phyloP scores from a whole-genome alignment of 805 yeast species.

The Maudiozyma serrabonitensis region DNA sequence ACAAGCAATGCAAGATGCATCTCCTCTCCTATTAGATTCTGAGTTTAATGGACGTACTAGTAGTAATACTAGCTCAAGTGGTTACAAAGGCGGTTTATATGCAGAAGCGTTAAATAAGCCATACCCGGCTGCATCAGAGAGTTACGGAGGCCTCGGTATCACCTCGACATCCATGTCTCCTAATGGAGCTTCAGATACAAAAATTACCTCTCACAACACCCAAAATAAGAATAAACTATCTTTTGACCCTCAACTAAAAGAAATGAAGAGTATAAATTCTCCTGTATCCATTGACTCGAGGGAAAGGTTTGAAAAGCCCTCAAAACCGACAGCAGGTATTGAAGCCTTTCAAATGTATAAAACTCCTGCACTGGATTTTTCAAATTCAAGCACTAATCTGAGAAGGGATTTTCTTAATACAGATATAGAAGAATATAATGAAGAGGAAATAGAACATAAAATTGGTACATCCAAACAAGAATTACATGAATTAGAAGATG shows the following conservation, averaged over 20 bases:
- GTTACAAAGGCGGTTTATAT: background rate
- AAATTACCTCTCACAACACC: background rate
- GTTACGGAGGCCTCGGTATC: background rate
- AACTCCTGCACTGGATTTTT: background rate
- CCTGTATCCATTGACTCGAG: background rate
- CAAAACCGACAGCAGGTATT: background rate
- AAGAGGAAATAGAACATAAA: background rate
- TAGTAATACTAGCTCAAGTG: background rate
- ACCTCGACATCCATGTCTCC: background rate
- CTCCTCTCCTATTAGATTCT: background rate
- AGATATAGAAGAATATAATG: background rate
- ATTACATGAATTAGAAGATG: conserved; percentile 1
- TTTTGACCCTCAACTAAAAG: no score
- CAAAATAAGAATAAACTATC: no score
- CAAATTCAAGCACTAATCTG: background rate
- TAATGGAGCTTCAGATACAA: background rate
- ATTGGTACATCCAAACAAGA: background rate
- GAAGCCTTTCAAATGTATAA: background rate
- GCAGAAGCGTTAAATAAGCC: background rate
- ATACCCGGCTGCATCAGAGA: background rate
- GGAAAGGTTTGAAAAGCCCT: background rate
- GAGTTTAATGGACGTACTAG: background rate
- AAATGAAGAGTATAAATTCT: background rate
- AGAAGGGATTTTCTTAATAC: background rate
- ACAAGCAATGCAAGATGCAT: no score